phyloP scores from a whole-genome alignment of 108 stramenopile genomes.

The Stephanodiscus triporus region DNA sequence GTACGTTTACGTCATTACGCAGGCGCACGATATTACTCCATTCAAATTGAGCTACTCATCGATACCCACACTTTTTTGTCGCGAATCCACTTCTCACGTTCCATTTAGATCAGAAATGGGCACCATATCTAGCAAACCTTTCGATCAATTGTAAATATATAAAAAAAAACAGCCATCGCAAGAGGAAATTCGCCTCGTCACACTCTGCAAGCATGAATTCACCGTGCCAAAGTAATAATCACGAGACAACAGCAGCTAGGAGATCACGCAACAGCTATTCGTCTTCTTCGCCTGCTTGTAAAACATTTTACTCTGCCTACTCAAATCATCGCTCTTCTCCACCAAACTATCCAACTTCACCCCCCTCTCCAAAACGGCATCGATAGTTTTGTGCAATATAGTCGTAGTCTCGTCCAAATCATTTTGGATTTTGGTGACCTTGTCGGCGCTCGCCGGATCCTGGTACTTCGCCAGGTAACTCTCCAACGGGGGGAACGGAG shows the following conservation, averaged over 20 bases:
- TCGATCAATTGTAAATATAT: not conserved
- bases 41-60: too few relatives aligned
- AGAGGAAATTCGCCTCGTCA: not conserved
- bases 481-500: conserved; percentile 64
- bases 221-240: not conserved
- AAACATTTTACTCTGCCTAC: conserved; percentile 98
- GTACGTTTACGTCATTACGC: too few relatives aligned
- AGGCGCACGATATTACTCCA: too few relatives aligned
- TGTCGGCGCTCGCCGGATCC: conserved; percentile 92
- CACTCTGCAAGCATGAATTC: not conserved
- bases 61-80: not conserved
- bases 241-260: conserved; percentile 31
- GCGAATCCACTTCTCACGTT: not conserved
- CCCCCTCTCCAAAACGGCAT: conserved; percentile 95
- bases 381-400: conserved; percentile 98
- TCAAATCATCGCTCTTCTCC: conserved; percentile 95
- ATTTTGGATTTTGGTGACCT: conserved; percentile 98
- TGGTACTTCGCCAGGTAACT: conserved; percentile 91
- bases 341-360: conserved; percentile 98
- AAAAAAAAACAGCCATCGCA: too few relatives aligned
- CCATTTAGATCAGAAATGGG: not conserved
- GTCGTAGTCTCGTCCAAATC: conserved; percentile 99
- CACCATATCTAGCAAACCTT: not conserved
- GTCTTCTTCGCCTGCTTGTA: conserved; percentile 99
- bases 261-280: conserved; percentile 97